Evolutionary conservation across 1,284 basidiomycete genomes (phyloP), one percentile per base, ranked within the genome.

Genomic region (Ustilago crameri): DNA sequence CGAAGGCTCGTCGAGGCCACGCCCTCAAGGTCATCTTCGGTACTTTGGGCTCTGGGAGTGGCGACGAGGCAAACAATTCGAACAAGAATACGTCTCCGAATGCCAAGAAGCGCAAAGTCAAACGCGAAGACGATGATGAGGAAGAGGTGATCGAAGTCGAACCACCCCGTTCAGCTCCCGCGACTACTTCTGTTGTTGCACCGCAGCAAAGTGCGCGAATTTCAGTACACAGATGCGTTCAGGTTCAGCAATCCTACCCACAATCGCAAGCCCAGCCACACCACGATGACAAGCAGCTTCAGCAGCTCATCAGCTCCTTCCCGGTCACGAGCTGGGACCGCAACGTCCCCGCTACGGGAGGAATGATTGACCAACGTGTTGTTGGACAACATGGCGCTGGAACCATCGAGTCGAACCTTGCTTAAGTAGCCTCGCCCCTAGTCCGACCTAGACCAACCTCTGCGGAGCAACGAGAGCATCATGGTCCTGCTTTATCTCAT

Each of bases 41-140:
- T 7, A 46, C 32, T 20, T 37, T 14, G 5, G 46, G 23, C 27
- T 35, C 23, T 26, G 56, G 59, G 45, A 48, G 49, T 15, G 22
- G 9, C 12, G 41, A 14, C 9, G 23, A 42, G 38, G 18, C 57
- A 12, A 56, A 49, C 17, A 49, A 52, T 3, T 22, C 52, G 7
- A 55, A 46, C 26, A 60, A 60, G 53, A 60, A 60, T 32, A 22
- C 17, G 24, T 24, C 47, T 12, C 10, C 42, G 12, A 34, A 26
- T 23, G 51, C 30, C 3, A 64, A 64, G 18, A 64, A 64, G 55
- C 35, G 32, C 35, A 64, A 58, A 47, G 20, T 32, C 24, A 22
- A 42, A 14, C 12, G 27, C 34, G 47, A 24, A 9, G 42, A 48
- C 2, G 50, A 52, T 5, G 24, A 42, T 5, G 40, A 37, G 17